These are phyloP conservation scores for Mucor indicus DNA, from an alignment of 371 early-diverging fungal genomes.

Conservation along the genomic window DNA sequence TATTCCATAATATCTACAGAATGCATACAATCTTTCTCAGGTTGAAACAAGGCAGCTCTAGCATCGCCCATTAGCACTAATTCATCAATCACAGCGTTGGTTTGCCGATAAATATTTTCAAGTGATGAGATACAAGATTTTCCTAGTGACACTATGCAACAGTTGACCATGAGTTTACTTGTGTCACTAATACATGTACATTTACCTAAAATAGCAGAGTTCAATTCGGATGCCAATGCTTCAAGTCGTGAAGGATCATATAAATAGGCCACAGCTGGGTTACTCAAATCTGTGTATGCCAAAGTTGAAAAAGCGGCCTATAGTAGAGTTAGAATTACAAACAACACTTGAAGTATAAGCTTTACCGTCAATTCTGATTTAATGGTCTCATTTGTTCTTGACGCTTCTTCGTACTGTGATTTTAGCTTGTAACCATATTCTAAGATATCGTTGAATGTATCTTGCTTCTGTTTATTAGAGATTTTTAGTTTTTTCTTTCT, in stretches of 20 bases:
- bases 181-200: background rate
- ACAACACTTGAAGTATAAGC: background rate
- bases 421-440: slow-evolving; percentile 68
- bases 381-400: slow-evolving; percentile 18
- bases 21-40: slow-evolving; percentile 19
- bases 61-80: slow-evolving; percentile 21
- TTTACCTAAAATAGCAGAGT: slow-evolving; percentile 69
- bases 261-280: slow-evolving; percentile 55
- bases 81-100: slow-evolving; percentile 15
- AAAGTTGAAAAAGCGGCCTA: slow-evolving; percentile 67
- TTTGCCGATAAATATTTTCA: slow-evolving; percentile 42
- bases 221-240: slow-evolving; percentile 63
- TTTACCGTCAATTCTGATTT: slow-evolving; percentile 27
- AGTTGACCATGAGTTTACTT: background rate
- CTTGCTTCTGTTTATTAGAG: background rate
- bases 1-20: slow-evolving; percentile 1
- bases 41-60: slow-evolving; percentile 25
- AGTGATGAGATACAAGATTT: slow-evolving; percentile 32
- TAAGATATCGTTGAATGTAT: slow-evolving; percentile 35
- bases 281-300: slow-evolving; percentile 69
- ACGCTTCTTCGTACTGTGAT: slow-evolving; percentile 47
- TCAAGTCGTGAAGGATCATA: slow-evolving; percentile 33
- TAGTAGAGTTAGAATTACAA: background rate
- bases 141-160: slow-evolving; percentile 19
- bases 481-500: slow-evolving; percentile 19